A percentile compares a stretch with the other conserved stretches of the same genome.
Conservation (phyloP, 768 basidiomycete genomes). For the Lepiota brunneoincarnata region DNA sequence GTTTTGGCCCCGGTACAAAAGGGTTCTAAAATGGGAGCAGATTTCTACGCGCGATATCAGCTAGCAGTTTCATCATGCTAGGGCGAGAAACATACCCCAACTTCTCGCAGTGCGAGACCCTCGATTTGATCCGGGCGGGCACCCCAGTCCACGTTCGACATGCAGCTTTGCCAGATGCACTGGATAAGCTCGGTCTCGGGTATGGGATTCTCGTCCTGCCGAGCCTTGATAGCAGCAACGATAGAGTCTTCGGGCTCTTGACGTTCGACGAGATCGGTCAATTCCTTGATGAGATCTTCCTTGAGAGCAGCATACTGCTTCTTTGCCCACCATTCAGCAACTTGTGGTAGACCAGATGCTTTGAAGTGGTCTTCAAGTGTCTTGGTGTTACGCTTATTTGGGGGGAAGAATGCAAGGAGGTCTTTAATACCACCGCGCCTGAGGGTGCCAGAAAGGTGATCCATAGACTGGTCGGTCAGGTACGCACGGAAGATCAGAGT, state of each 20-base stretch:
- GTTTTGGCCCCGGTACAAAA: conserved; percentile 89
- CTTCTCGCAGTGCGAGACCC: conserved; percentile 82
- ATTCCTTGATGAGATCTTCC: conserved; percentile 66
- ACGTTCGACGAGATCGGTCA: conserved; percentile 67
- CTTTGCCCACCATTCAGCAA: conserved; percentile 95
- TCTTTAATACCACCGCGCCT: conserved; percentile 86
- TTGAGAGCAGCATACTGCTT: conserved; percentile 82
- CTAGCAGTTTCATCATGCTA: neutral
- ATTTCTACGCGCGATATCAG: conserved; percentile 54
- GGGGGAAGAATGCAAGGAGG: conserved; percentile 83
- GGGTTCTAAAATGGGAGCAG: conserved; percentile 80
- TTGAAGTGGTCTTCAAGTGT: conserved; percentile 86
- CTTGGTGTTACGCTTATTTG: conserved; percentile 73
- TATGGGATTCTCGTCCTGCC: conserved; percentile 77
- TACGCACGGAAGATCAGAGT: conserved; percentile 81
- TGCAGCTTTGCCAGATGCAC: conserved; percentile 91
- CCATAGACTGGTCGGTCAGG: conserved; percentile 81
- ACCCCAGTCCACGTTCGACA: conserved; percentile 85
- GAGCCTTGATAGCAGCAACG: conserved; percentile 64
- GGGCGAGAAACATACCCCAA: conserved; percentile 57
- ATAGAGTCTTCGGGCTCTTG: conserved; percentile 72
- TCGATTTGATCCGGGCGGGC: conserved; percentile 92
- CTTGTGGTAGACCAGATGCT: conserved; percentile 68
- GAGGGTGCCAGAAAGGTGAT: conserved; percentile 80
- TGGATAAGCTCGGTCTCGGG: conserved; percentile 82